A percentile compares a stretch with the other conserved stretches of the same genome.
These are phyloP conservation scores for Datura wrightii DNA, from an alignment of 257 asterid genomes.

Conservation along the genomic window DNA sequence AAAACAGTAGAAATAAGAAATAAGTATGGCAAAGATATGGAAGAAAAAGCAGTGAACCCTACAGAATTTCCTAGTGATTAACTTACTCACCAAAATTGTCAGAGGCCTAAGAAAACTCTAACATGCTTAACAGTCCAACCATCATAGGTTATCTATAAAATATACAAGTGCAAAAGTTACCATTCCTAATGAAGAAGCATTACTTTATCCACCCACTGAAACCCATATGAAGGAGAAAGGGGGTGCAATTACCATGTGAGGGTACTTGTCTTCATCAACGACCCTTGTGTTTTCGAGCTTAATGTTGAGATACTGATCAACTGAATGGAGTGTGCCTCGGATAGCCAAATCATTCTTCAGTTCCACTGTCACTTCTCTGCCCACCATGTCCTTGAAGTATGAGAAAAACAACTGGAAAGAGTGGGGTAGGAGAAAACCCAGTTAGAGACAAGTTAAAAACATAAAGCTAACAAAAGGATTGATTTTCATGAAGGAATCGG, in stretches of 20 bases:
- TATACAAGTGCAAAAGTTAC: background rate
- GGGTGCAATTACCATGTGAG: constrained; percentile 73
- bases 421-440: constrained; percentile 22
- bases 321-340: constrained; percentile 91
- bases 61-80: background rate
- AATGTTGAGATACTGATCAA: constrained; percentile 94
- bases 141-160: background rate
- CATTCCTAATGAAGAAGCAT: constrained; percentile 4
- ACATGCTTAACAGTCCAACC: background rate
- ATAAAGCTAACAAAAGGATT: background rate
- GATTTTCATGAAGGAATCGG: background rate
- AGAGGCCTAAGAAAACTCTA: background rate
- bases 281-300: constrained; percentile 93
- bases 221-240: background rate
- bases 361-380: constrained; percentile 96
- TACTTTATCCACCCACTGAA: background rate
- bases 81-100: constrained; percentile 9
- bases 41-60: constrained; percentile 8
- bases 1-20: background rate
- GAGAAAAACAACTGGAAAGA: constrained; percentile 91
- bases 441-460: background rate
- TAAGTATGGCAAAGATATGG: background rate
- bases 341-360: constrained; percentile 95
- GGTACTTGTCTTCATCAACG: constrained; percentile 94
- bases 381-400: constrained; percentile 96